Conservation (phyloP, 1,284 basidiomycete genomes). For the Coniophora puteana region DNA sequence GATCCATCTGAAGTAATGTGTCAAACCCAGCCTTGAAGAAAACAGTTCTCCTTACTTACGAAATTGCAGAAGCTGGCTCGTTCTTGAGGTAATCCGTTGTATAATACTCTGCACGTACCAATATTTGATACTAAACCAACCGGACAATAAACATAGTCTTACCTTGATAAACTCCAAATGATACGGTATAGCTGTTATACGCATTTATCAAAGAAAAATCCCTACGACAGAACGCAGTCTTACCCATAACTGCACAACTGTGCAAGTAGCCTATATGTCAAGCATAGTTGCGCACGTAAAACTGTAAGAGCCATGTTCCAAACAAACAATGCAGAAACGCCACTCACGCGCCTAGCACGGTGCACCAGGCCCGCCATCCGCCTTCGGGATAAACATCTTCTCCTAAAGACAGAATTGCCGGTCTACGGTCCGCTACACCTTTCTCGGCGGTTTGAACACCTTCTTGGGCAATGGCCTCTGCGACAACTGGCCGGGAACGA, state of each 20-base stretch:
- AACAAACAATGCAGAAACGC: not conserved
- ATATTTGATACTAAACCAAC: no score
- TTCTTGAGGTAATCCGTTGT: constrained; percentile 26
- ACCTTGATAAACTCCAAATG: constrained; percentile 32
- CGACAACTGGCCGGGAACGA: no score
- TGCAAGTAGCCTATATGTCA: constrained; percentile 17
- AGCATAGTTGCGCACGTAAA: no score
- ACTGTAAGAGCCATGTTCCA: not conserved
- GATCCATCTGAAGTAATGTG: constrained; percentile 28
- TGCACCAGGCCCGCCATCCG: constrained; percentile 21
- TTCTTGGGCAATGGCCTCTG: no score
- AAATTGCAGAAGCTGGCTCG: constrained; percentile 23
- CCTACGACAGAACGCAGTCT: constrained; percentile 1
- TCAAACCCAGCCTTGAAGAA: no score
- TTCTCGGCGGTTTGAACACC: no score
- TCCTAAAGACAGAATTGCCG: no score
- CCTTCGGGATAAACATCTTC: constrained; percentile 28
- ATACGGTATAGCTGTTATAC: constrained; percentile 20
- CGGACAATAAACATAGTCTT: not conserved
- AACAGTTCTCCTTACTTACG: constrained; percentile 15
- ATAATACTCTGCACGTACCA: constrained; percentile 20
- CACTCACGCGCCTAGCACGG: constrained; percentile 21
- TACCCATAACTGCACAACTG: constrained; percentile 25
- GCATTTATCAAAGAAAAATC: no score
- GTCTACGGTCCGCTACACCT: no score